Percentiles rank a stretch among this genome's conserved stretches.
These are phyloP conservation scores for Fonsecaea nubica DNA, from an alignment of 2,329 filamentous ascomycete species.

Conservation along the genomic window DNA sequence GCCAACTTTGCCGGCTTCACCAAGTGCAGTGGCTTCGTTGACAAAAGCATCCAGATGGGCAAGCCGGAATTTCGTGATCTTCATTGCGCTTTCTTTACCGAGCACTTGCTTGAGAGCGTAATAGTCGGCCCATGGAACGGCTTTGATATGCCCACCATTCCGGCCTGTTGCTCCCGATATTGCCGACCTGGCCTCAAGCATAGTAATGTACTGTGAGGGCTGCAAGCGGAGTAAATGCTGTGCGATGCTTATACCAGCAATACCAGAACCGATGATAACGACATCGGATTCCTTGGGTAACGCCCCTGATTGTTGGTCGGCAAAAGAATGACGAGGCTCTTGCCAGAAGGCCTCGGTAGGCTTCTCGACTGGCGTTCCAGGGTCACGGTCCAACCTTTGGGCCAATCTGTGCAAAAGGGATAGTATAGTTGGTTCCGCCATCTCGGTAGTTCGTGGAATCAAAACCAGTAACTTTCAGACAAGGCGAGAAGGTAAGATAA, in stretches of 20 bases:
- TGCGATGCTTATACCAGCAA: slow-evolving; percentile 46
- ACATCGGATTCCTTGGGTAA: slow-evolving; percentile 42
- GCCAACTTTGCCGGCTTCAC: slow-evolving; percentile 36
- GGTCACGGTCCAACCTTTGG: slow-evolving; percentile 41
- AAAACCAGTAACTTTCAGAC: not conserved
- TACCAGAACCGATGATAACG: slow-evolving; percentile 48
- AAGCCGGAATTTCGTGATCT: slow-evolving; percentile 42
- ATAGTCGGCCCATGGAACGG: slow-evolving; percentile 33
- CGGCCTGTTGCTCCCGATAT: slow-evolving; percentile 49
- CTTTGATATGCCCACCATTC: slow-evolving; percentile 47
- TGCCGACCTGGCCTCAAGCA: slow-evolving; percentile 47
- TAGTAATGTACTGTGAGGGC: slow-evolving; percentile 41
- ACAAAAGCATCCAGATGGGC: slow-evolving; percentile 34
- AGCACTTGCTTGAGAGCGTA: slow-evolving; percentile 27
- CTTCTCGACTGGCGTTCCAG: slow-evolving; percentile 46
- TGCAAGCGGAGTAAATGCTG: slow-evolving; percentile 44
- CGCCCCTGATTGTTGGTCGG: slow-evolving; percentile 31
- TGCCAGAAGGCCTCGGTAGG: slow-evolving; percentile 49
- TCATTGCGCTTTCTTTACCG: slow-evolving; percentile 34
- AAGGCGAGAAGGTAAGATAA: not conserved
- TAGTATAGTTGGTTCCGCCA: slow-evolving; percentile 8
- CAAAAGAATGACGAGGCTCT: slow-evolving; percentile 40
- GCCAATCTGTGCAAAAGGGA: slow-evolving; percentile 26
- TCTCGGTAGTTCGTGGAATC: not conserved
- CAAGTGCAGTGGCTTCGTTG: slow-evolving; percentile 29